Evolutionary conservation across 345 rosid genomes (phyloP), one percentile per base, ranked within the genome.

Genomic region (Xanthoceras sorbifolium): DNA sequence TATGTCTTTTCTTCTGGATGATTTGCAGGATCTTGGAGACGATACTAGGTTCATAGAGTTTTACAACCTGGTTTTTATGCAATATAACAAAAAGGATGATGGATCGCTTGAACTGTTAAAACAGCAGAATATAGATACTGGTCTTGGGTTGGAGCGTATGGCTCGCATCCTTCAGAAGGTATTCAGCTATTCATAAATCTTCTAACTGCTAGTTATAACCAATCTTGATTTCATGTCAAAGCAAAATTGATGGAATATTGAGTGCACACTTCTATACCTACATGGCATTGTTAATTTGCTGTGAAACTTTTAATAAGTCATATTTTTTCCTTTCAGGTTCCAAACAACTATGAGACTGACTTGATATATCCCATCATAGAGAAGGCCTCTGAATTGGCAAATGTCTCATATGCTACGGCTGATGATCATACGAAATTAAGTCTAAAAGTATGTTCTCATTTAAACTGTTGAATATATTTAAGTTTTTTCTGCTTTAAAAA

Each of bases 51-150:
- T 96, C 63, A 86, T 96, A 75, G 99, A 96, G 86, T 93, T 92
- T 85, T 96, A 96, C 80, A 96, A 96, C 75, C 85, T 96, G 77
- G 99, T 96, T 42, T 96, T 90, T 86, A 91, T 96, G 99, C 93
- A 93, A 84, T 96, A 88, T 84, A 95, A 95, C 83, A 93, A 85
- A 87, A 87, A 75, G 82, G 97, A 93, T 67, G 97, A 89, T 50
- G 92, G 97, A 66, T 74, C 90, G 57, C 91, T 95, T 32, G 97
- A 95, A 82, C 97, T 93, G 12, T 86, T 92, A 81, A 93, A 92
- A 83, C 97, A 95, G 83, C 88, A 89, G 87, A 90, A 90, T 79
- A 93, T 95, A 82, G 99, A 95, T 82, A 93, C 98, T 61, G 98
- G 99, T 76, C 94, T 95, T 81, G 98, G 99, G 72, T 77, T 93